phyloP scores from a whole-genome alignment of 371 early-diverging fungal species.

The Circinella minor region DNA sequence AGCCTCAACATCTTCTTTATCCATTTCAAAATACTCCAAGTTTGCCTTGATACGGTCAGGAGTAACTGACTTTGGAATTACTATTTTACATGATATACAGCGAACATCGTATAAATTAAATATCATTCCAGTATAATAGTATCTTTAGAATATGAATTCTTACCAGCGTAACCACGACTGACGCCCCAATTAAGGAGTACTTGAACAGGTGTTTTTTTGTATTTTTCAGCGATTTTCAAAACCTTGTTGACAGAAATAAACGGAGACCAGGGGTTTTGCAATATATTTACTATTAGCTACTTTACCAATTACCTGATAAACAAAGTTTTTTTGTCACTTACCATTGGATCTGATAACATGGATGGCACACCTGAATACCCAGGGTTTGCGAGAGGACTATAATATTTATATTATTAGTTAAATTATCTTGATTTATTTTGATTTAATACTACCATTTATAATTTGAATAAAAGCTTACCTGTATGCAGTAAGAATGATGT shows the following conservation, averaged over 20 bases:
- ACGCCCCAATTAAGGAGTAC: slow-evolving; percentile 80
- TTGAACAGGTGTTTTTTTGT: slow-evolving; percentile 73
- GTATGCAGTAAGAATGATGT: slow-evolving; percentile 50
- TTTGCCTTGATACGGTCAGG: slow-evolving; percentile 52
- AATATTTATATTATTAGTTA: too few relatives aligned
- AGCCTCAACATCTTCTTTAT: slow-evolving; percentile 32
- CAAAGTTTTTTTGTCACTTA: not conserved
- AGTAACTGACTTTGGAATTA: slow-evolving; percentile 62
- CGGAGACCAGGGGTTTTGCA: too few relatives aligned
- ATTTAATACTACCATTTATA: too few relatives aligned
- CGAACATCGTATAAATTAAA: too few relatives aligned
- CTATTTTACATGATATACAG: slow-evolving; percentile 14
- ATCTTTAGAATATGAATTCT: not conserved
- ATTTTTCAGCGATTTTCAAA: slow-evolving; percentile 67
- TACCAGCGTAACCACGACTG: slow-evolving; percentile 63
- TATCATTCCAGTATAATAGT: not conserved
- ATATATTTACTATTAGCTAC: not conserved
- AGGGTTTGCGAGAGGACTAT: slow-evolving; percentile 44
- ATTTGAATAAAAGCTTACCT: slow-evolving; percentile 5
- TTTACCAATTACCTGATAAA: too few relatives aligned
- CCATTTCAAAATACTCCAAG: slow-evolving; percentile 38
- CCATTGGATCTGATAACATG: slow-evolving; percentile 27
- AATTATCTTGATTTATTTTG: too few relatives aligned
- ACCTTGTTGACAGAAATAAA: slow-evolving; percentile 6
- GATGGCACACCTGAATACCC: slow-evolving; percentile 20